Percentiles rank a stretch among this genome's conserved stretches.
These are phyloP conservation scores for Ligustrum vulgare DNA, from an alignment of 257 asterid species.

Conservation along the genomic window DNA sequence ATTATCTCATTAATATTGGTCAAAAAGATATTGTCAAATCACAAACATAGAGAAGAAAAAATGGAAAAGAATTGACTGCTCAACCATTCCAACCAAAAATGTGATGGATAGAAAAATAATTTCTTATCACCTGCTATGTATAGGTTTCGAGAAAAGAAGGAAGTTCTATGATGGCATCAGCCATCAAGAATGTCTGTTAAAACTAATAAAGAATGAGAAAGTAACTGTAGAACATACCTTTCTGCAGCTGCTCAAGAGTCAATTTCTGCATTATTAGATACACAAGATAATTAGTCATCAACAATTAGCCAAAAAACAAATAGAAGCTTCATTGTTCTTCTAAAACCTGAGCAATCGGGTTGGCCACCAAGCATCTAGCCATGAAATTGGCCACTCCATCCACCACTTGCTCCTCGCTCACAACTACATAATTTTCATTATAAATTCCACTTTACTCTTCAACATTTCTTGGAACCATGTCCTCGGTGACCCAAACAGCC, in stretches of 20 bases:
- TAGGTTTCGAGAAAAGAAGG: neutral
- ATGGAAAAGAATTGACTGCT: neutral
- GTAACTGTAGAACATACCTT: too few relatives aligned
- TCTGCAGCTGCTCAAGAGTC: too few relatives aligned
- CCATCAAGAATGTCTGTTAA: neutral
- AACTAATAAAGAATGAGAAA: neutral
- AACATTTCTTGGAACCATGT: constrained; percentile 44
- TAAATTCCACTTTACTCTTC: constrained; percentile 83
- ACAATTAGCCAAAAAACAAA: too few relatives aligned
- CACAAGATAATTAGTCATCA: too few relatives aligned
- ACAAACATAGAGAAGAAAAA: too few relatives aligned
- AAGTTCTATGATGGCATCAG: neutral
- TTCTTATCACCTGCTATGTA: neutral
- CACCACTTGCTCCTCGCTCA: constrained; percentile 76
- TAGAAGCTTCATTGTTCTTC: too few relatives aligned
- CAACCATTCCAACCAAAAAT: too few relatives aligned
- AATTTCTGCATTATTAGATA: too few relatives aligned
- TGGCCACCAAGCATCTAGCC: constrained; percentile 81
- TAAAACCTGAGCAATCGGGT: constrained; percentile 66
- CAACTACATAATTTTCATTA: constrained; percentile 67
- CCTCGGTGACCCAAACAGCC: constrained; percentile 92
- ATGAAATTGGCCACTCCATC: constrained; percentile 90
- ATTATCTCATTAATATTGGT: too few relatives aligned
- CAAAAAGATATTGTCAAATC: too few relatives aligned
- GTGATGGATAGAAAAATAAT: neutral